phyloP scores from a whole-genome alignment of 1,139 yeast genomes.

The Wickerhamiella infanticola region DNA sequence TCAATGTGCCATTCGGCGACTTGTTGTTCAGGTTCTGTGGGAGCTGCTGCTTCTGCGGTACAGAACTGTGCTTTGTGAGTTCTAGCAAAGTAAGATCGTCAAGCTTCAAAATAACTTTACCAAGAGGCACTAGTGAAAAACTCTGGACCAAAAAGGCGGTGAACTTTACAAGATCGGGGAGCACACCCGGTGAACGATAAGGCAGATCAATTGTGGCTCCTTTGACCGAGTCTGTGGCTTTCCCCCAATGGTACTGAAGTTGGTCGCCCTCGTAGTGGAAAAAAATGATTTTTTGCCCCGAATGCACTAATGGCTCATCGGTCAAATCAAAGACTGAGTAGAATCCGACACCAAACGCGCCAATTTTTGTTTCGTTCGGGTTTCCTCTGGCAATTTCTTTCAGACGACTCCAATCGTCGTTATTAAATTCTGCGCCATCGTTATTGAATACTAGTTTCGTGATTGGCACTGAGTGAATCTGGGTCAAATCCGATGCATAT shows the following conservation, averaged over 20 bases:
- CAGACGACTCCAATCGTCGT: constrained; percentile 28
- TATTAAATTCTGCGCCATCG: constrained; percentile 24
- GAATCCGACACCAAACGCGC: constrained; percentile 99
- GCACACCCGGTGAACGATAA: constrained; percentile 18
- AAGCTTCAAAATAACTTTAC: constrained; percentile 19
- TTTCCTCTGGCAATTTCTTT: constrained; percentile 31
- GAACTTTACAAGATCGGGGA: constrained; percentile 24
- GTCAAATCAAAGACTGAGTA: constrained; percentile 96
- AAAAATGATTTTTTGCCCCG: constrained; percentile 26
- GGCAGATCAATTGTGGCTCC: constrained; percentile 29
- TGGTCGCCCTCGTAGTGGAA: constrained; percentile 29
- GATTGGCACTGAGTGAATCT: constrained; percentile 19
- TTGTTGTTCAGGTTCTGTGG: constrained; percentile 18
- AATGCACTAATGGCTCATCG: constrained; percentile 38
- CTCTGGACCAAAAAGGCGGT: constrained; percentile 28
- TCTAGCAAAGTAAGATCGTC: constrained; percentile 20
- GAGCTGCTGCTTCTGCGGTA: constrained; percentile 14
- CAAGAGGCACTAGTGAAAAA: constrained; percentile 24
- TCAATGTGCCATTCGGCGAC: constrained; percentile 19
- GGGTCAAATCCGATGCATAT: constrained; percentile 11
- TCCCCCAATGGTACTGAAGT: constrained; percentile 22
- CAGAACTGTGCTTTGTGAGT: constrained; percentile 19
- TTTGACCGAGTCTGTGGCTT: constrained; percentile 13
- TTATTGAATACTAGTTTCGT: constrained; percentile 23
- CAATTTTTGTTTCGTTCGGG: constrained; percentile 93